A percentile compares a stretch with the other conserved stretches of the same genome.
Conservation (phyloP, 1,284 basidiomycete species). For the Bondarzewia mesenterica region DNA sequence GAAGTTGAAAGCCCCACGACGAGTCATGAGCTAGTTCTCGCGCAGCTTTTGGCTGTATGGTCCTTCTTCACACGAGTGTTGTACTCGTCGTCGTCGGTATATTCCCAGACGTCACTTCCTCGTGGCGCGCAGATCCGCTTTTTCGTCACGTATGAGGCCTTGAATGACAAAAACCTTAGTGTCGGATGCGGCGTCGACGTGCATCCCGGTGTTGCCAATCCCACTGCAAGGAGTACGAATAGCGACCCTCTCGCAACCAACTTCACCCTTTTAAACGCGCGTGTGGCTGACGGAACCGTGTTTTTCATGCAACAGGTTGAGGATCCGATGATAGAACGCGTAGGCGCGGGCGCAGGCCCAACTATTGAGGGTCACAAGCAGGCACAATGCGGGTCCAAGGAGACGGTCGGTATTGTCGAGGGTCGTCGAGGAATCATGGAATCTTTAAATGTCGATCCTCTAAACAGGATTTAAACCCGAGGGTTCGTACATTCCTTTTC, state of each 20-base stretch:
- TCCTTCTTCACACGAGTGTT: too few species aligned
- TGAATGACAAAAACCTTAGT: slow-evolving; percentile 26
- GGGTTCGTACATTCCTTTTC: too few species aligned
- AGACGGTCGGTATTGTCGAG: slow-evolving; percentile 38
- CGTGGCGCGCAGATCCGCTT: not conserved
- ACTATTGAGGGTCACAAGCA: slow-evolving; percentile 29
- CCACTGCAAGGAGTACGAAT: slow-evolving; percentile 28
- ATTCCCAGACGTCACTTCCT: not conserved
- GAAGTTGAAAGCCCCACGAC: too few species aligned
- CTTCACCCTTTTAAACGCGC: slow-evolving; percentile 24
- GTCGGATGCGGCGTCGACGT: slow-evolving; percentile 27
- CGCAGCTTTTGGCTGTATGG: too few species aligned
- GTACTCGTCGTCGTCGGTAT: too few species aligned
- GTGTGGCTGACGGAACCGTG: too few species aligned
- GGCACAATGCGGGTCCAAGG: slow-evolving; percentile 28
- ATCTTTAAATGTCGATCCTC: slow-evolving; percentile 39
- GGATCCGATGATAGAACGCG: slow-evolving; percentile 29
- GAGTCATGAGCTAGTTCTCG: too few species aligned
- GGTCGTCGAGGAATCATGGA: slow-evolving; percentile 48
- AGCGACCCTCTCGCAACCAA: slow-evolving; percentile 31
- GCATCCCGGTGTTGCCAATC: slow-evolving; percentile 39
- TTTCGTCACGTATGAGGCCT: slow-evolving; percentile 15
- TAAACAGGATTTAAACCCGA: slow-evolving; percentile 39
- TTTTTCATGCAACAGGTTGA: slow-evolving; percentile 27
- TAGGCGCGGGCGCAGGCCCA: slow-evolving; percentile 34